Base-by-base conservation (phyloP, 2,329 filamentous ascomycete genomes). In the Pseudomassariella vexata region DNA sequence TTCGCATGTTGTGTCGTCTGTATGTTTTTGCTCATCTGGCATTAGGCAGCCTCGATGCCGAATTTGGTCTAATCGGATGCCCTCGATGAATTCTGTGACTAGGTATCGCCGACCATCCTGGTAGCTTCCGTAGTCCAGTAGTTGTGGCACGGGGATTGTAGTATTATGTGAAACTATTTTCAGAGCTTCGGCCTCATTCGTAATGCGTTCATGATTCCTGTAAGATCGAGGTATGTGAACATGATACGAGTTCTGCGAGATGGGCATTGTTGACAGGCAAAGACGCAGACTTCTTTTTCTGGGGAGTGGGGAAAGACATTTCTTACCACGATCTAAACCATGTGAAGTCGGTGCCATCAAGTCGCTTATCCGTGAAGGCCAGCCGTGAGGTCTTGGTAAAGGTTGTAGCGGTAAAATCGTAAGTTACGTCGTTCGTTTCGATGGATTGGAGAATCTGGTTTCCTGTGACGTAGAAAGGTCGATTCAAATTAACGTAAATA, bases 301-400 rank as follows among this genome's bases (percentile, higher is more conserved):
- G n/a, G 15, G 10, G 15, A 9, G 24, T n/a, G 10, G 12, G 8
- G 8, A 8, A 26, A 9, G 24, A 26, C 7, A 26, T n/a, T 7
- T 26, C 24, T 26, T 26, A 26, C 24, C 24, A 26, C 7, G 24
- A 26, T 14, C 24, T 26, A 14, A 26, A 26, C 24, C 24, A 26
- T 26, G 15, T 14, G 15, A 26, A 26, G 6, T 8, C 8, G 15
- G 12, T 26, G 15, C 24, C 24, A 14, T 26, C 12, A 26, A 14
- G 7, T 9, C 7, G 9, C 16, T 19, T 8, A 10, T 9, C 16
- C 5, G 8, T 10, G 9, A 30, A 30, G 9, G 19, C 17, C 9
- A 30, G 28, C 12, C 28, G 28, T 8, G 19, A 30, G n/a, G 28
- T 21, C 22, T 30, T 30, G 16, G 28, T 30, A 14, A 30, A 30